Conservation (phyloP, 108 stramenopile genomes). For the Discostella pseudostelligera region DNA sequence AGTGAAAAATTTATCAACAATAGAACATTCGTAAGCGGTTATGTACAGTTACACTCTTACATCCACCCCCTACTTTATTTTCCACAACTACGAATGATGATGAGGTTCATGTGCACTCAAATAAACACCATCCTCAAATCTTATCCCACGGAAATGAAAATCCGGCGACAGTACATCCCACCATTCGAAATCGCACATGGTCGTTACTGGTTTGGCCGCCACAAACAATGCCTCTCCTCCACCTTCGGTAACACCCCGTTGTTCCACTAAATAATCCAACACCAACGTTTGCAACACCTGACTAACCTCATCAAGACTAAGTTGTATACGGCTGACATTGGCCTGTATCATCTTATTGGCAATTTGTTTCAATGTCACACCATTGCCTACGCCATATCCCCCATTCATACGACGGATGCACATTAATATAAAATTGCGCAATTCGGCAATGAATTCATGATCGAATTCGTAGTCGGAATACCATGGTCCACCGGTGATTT, state of each 20-base stretch:
- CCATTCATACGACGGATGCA: constrained; percentile 68
- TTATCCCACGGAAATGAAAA: constrained; percentile 77
- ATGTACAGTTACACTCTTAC: neutral
- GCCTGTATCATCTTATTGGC: constrained; percentile 70
- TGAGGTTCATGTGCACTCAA: constrained; percentile 80
- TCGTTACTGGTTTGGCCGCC: constrained; percentile 55
- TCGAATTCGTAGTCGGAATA: constrained; percentile 96
- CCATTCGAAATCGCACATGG: constrained; percentile 82
- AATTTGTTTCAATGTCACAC: constrained; percentile 70
- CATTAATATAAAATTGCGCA: constrained; percentile 80
- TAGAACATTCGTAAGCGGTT: neutral
- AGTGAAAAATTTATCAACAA: neutral
- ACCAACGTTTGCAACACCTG: constrained; percentile 89
- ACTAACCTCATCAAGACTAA: constrained; percentile 84
- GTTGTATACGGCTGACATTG: constrained; percentile 82
- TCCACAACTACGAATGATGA: constrained; percentile 64
- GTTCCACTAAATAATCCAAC: constrained; percentile 80
- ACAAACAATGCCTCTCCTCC: constrained; percentile 59
- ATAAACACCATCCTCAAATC: constrained; percentile 82
- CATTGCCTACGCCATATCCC: constrained; percentile 57
- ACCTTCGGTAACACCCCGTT: constrained; percentile 40
- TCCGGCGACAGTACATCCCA: constrained; percentile 78
- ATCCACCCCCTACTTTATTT: neutral
- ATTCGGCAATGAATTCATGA: constrained; percentile 93
- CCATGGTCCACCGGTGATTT: constrained; percentile 98